phyloP scores from a whole-genome alignment of 305 asterid genomes.

The Fraxinus velutina region DNA sequence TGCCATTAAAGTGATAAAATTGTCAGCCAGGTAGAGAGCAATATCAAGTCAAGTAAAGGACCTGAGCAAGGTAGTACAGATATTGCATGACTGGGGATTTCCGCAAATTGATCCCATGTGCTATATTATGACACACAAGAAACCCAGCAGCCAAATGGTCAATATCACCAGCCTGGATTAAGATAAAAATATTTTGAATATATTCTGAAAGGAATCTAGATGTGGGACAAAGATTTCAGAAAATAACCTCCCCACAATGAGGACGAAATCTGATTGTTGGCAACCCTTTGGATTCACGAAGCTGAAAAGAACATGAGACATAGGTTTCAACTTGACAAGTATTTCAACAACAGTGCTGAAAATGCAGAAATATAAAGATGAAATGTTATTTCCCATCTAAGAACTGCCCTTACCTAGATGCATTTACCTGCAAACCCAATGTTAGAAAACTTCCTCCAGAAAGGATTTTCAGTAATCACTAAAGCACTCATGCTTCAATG shows the following conservation, averaged over 20 bases:
- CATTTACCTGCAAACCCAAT: constrained; percentile 7
- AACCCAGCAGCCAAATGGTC: constrained; percentile 98
- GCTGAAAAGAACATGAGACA: constrained; percentile 44
- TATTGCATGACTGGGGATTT: constrained; percentile 88
- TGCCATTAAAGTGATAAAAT: neutral
- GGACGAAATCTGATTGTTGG: constrained; percentile 89
- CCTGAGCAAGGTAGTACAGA: constrained; percentile 97
- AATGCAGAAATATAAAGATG: neutral
- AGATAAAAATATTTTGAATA: constrained; percentile 11
- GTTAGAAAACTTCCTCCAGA: constrained; percentile 18
- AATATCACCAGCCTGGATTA: constrained; percentile 88
- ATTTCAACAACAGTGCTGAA: constrained; percentile 3
- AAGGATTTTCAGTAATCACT: constrained; percentile 5
- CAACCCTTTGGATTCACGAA: constrained; percentile 85
- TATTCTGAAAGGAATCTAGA: constrained; percentile 18
- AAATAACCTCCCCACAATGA: constrained; percentile 94
- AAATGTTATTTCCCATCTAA: constrained; percentile 14
- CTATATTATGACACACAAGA: constrained; percentile 78
- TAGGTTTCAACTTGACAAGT: neutral
- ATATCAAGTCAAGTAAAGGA: constrained; percentile 30
- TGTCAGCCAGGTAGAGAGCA: constrained; percentile 16
- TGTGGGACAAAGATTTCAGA: constrained; percentile 27
- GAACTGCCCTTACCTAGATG: constrained; percentile 6
- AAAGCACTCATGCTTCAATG: neutral
- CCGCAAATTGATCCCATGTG: constrained; percentile 88